Conservation (phyloP, 108 stramenopile genomes). For the Ochromonas danica region DNA sequence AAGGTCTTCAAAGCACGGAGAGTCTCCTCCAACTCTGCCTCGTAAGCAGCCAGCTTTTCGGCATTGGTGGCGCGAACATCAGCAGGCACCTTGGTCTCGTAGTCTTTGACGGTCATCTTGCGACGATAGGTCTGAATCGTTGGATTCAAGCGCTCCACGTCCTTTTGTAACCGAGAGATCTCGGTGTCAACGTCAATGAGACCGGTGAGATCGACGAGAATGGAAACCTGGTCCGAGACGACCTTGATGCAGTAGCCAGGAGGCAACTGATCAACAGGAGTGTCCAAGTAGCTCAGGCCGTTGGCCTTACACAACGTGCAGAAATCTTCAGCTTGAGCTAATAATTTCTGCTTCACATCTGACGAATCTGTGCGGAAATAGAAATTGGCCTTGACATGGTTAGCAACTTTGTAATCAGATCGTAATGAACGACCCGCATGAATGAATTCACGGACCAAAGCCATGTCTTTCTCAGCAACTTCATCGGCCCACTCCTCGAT, state of each 20-base stretch:
- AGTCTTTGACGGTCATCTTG: slow-evolving; percentile 26
- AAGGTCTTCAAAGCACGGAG: slow-evolving; percentile 46
- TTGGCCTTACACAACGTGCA: slow-evolving; percentile 52
- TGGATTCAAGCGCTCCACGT: slow-evolving; percentile 57
- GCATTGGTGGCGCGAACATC: slow-evolving; percentile 37
- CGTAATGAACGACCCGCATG: slow-evolving; percentile 75
- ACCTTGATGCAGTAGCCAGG: slow-evolving; percentile 71
- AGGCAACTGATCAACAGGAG: slow-evolving; percentile 64
- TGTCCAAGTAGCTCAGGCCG: slow-evolving; percentile 65
- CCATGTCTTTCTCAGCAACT: slow-evolving; percentile 70
- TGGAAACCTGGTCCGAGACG: slow-evolving; percentile 73
- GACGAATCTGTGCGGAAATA: slow-evolving; percentile 44
- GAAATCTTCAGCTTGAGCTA: slow-evolving; percentile 50
- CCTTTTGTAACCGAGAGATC: slow-evolving; percentile 70
- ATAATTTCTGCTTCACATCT: slow-evolving; percentile 39
- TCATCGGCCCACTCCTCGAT: slow-evolving; percentile 59
- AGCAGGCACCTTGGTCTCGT: slow-evolving; percentile 43
- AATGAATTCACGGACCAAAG: slow-evolving; percentile 70
- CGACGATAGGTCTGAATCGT: not conserved
- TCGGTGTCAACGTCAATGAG: slow-evolving; percentile 88
- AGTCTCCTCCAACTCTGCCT: slow-evolving; percentile 45
- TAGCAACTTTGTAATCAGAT: slow-evolving; percentile 72
- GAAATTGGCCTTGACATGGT: slow-evolving; percentile 54
- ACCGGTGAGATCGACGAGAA: slow-evolving; percentile 89
- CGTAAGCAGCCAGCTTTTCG: slow-evolving; percentile 44